Conservation (phyloP, 805 yeast species). For the Metahyphopichia silvanorum region DNA sequence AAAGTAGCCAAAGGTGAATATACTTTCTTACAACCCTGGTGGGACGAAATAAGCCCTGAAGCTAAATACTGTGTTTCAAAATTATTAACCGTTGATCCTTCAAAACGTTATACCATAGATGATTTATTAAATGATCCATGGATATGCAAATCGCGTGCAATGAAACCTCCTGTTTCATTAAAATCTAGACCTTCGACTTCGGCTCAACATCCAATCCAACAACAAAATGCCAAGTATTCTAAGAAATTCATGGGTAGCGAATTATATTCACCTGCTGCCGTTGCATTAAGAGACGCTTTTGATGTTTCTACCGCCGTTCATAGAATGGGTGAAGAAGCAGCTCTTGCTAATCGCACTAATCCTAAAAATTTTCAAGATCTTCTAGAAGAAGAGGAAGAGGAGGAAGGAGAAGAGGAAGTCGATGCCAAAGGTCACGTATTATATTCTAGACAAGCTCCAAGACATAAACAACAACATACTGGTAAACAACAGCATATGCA, state of each 20-base stretch:
- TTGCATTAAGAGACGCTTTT: conserved; percentile 80
- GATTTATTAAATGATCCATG: conserved; percentile 76
- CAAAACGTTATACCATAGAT: conserved; percentile 63
- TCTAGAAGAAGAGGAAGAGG: conserved; percentile 39
- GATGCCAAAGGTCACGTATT: conserved; percentile 11
- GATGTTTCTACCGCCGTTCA: conserved; percentile 85
- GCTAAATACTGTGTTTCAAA: conserved; percentile 70
- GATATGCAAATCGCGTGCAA: conserved; percentile 34
- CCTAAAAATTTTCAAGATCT: conserved; percentile 18
- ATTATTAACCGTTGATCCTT: conserved; percentile 70
- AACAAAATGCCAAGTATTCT: conserved; percentile 19
- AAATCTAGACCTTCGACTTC: conserved; percentile 1
- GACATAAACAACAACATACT: conserved; percentile 5
- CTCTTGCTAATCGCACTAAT: conserved; percentile 19
- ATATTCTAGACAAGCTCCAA: conserved; percentile 7
- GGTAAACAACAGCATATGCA: conserved; percentile 7
- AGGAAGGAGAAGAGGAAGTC: conserved; percentile 18
- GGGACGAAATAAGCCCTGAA: conserved; percentile 73
- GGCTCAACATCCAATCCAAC: conserved; percentile 23
- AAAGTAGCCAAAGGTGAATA: conserved; percentile 79
- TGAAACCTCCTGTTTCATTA: conserved; percentile 1
- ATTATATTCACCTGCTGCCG: conserved; percentile 68
- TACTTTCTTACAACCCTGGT: conserved; percentile 79
- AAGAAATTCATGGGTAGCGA: conserved; percentile 25
- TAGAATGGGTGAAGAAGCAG: conserved; percentile 68